Percentiles rank a stretch among this genome's conserved stretches.
Evolutionary conservation across 495 filamentous ascomycete species (phyloP).

Genomic region (Xylaria palmicola): DNA sequence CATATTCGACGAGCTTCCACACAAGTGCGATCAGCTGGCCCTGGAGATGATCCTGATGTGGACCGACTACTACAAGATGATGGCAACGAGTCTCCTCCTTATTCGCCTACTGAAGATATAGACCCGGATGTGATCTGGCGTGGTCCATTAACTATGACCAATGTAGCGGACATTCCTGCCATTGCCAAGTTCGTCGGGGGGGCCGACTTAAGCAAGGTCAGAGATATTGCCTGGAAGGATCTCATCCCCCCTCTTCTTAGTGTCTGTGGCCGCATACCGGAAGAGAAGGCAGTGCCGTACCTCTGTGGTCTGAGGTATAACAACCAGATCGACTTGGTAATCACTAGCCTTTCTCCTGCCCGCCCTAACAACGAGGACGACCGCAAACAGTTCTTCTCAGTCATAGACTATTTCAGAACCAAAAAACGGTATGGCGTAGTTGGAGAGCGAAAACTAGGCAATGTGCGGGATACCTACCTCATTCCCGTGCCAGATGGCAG

Average conservation of each 20-base stretch:
- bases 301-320: constrained; percentile 78
- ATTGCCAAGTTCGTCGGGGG: constrained; percentile 83
- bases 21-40: constrained; percentile 40
- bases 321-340: constrained; percentile 67
- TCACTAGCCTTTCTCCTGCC: constrained; percentile 62
- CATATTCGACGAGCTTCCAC: constrained; percentile 48
- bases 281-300: constrained; percentile 80
- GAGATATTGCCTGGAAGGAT: constrained; percentile 62
- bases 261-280: constrained; percentile 81
- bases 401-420: constrained; percentile 76
- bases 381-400: constrained; percentile 59
- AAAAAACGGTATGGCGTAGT: constrained; percentile 81
- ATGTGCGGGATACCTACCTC: constrained; percentile 76
- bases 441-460: constrained; percentile 64
- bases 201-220: constrained; percentile 61
- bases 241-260: constrained; percentile 66
- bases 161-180: constrained; percentile 69
- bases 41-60: constrained; percentile 79
- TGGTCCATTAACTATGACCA: constrained; percentile 74
- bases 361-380: constrained; percentile 41
- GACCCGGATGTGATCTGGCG: constrained; percentile 75
- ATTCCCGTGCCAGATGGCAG: constrained; percentile 66
- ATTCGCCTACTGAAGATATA: constrained; percentile 72
- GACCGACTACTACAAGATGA: constrained; percentile 87
- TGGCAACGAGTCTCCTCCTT: constrained; percentile 77